These are phyloP conservation scores for Stephania cephalantha DNA, from an alignment of 164 flowering plant species.

Conservation along the genomic window DNA sequence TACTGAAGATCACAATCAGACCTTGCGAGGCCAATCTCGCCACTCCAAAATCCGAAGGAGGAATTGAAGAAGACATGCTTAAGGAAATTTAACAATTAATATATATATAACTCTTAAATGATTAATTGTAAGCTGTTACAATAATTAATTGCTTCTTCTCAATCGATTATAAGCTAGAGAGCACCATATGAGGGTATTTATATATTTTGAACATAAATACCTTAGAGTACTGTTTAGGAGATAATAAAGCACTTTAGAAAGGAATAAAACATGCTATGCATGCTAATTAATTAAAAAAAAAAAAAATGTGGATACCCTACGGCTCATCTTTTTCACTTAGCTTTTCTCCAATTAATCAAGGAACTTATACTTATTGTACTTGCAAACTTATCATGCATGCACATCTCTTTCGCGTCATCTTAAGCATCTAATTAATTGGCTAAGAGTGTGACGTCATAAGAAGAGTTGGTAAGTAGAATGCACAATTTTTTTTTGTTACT, in stretches of 20 bases:
- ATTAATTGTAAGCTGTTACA: too few species aligned
- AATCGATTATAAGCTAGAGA: too few species aligned
- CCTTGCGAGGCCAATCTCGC: constrained; percentile 35
- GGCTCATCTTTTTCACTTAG: not conserved
- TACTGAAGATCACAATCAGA: constrained; percentile 61
- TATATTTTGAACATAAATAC: too few species aligned
- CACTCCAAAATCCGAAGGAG: constrained; percentile 23
- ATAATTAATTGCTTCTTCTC: too few species aligned
- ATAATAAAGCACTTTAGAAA: not conserved
- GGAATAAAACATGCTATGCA: not conserved
- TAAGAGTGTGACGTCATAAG: not conserved
- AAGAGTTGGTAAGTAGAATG: not conserved
- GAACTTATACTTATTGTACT: not conserved
- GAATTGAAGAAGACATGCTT: constrained; percentile 3
- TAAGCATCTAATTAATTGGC: not conserved
- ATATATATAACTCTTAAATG: too few species aligned
- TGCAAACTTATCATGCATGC: not conserved
- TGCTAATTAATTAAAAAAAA: too few species aligned
- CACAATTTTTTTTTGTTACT: too few species aligned
- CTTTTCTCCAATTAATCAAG: not conserved
- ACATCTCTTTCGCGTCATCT: not conserved
- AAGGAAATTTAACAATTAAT: not conserved
- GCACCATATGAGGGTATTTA: not conserved
- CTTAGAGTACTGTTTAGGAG: not conserved
- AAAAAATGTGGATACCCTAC: not conserved